Conservation (phyloP, 2,329 filamentous ascomycete species). For the Claviceps spartinae region DNA sequence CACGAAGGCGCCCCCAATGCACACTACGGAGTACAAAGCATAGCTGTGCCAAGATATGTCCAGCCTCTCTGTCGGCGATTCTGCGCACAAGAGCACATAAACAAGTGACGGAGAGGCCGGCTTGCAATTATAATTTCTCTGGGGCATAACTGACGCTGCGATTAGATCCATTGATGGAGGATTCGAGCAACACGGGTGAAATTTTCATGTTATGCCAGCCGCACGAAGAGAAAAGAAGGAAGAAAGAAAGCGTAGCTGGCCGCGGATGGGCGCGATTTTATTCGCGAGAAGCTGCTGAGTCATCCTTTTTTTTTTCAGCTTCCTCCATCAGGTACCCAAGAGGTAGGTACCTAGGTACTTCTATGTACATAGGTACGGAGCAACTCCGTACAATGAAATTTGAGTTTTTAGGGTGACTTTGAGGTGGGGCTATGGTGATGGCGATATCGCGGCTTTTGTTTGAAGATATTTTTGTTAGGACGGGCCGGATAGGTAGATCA, state of each 20-base stretch:
- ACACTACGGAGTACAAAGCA: neutral
- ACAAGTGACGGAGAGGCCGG: constrained; percentile 38
- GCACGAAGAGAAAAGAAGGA: constrained; percentile 57
- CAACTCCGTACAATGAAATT: no score
- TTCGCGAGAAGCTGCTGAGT: constrained; percentile 1
- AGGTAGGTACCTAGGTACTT: no score
- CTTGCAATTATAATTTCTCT: constrained; percentile 71
- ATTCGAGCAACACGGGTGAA: constrained; percentile 72
- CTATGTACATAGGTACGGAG: no score
- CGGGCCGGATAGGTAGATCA: no score
- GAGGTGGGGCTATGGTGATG: no score
- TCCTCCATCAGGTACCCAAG: no score
- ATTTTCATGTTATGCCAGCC: constrained; percentile 56
- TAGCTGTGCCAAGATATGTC: neutral
- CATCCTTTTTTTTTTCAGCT: neutral
- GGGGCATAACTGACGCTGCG: constrained; percentile 66
- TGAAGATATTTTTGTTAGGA: no score
- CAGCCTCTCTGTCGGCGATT: constrained; percentile 14
- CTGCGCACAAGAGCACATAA: constrained; percentile 15
- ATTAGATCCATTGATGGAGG: constrained; percentile 37
- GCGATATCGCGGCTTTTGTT: no score
- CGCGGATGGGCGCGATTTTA: constrained; percentile 14
- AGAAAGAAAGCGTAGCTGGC: constrained; percentile 22
- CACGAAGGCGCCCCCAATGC: neutral
- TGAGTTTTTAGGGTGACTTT: no score